phyloP scores from a whole-genome alignment of 2,329 filamentous ascomycete genomes.

The Magnaporthiopsis incrustans region DNA sequence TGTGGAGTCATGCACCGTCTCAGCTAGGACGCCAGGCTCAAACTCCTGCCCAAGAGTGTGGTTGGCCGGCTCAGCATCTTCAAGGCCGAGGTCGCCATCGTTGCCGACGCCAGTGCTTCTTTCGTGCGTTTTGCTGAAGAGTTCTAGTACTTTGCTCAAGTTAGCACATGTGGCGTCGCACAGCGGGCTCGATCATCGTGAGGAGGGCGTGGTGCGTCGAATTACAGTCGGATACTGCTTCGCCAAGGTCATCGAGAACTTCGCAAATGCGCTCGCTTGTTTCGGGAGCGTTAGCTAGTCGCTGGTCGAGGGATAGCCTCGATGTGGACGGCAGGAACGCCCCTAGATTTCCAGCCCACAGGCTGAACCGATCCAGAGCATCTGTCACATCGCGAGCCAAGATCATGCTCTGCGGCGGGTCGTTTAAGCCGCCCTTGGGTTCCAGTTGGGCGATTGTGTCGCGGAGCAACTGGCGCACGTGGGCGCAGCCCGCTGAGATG shows the following conservation, averaged over 20 bases:
- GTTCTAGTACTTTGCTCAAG: too few relatives aligned
- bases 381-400: not conserved
- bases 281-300: not conserved
- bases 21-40: too few relatives aligned
- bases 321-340: not conserved
- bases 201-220: too few relatives aligned
- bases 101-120: too few relatives aligned
- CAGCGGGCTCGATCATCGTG: too few relatives aligned
- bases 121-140: too few relatives aligned
- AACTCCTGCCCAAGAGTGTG: too few relatives aligned
- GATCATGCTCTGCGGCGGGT: not conserved
- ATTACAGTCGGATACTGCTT: not conserved
- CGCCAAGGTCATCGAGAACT: not conserved
- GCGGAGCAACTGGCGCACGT: not conserved
- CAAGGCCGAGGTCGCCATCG: too few relatives aligned
- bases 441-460: not conserved
- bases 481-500: not conserved
- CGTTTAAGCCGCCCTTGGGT: not conserved
- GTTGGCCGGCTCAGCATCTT: too few relatives aligned
- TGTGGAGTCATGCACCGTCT: too few relatives aligned
- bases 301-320: conserved; percentile 1
- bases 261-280: not conserved
- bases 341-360: conserved; percentile 1
- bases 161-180: too few relatives aligned
- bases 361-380: not conserved